Evolutionary conservation across 164 flowering plant genomes (phyloP), one percentile per base, ranked within the genome.

Genomic region (Malania oleifera): DNA sequence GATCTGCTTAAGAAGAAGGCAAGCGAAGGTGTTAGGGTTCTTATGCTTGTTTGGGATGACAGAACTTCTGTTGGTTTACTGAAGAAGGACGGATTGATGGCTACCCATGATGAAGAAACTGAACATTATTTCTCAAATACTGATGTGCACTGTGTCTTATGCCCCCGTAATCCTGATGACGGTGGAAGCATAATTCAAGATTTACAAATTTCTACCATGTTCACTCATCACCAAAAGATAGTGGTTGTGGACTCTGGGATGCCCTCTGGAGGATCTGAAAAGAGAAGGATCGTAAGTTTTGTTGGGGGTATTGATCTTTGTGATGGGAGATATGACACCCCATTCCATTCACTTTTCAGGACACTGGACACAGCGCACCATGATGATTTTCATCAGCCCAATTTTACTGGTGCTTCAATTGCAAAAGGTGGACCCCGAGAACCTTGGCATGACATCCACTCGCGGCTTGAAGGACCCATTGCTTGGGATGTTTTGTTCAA

Each of bases 91-190:
- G 91, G 89, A 23, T 52, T 85, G 47, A 85, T 85, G 91, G 89
- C 82, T 10, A 85, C 89, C 1, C 91, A 85, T 65, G 91, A 85
- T 67, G 76, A 85, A 59, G 91, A 85, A 64, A 85, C 89, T 35
- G 80, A 64, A 28, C 52, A 63, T 0, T 83, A 20, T 60, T 85
- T 85, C 68, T 52, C 63, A 9, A 68, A 63, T n/a, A 67, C 78
- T 52, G 83, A 85, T 38, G 91, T 85, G 57, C 70, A 79, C 46
- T 85, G 91, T 57, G 77, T 82, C 12, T 38, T 82, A 19, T 85
- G 91, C 64, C 86, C 87, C 9, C 75, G 82, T 18, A 74, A 78
- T 65, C 86, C 83, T 53, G 83, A 81, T 69, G 80, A 75, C 67
- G 84, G 87, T 19, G 84, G 82, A 50, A 80, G 87, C 73, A 53